Conservation (phyloP, 2,329 filamentous ascomycete genomes). For the Parastagonospora avenae region DNA sequence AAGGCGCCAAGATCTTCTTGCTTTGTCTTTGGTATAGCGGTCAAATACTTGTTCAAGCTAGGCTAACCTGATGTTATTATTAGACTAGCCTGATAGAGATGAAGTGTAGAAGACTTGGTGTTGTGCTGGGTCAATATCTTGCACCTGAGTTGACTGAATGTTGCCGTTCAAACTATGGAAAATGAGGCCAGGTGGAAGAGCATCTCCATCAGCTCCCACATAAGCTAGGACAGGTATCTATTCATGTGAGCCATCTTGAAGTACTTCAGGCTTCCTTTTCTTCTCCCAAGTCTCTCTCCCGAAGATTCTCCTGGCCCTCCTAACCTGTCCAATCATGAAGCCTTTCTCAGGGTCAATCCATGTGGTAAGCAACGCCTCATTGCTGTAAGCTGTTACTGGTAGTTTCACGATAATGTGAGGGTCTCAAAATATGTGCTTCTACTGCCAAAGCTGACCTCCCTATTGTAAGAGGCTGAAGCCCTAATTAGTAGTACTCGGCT, state of each 20-base stretch:
- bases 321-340: slow-evolving; percentile 1
- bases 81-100: not conserved
- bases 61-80: not conserved
- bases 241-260: slow-evolving; percentile 8
- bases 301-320: slow-evolving; percentile 10
- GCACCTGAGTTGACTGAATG: not conserved
- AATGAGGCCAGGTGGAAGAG: slow-evolving; percentile 5
- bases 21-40: not conserved
- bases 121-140: not conserved
- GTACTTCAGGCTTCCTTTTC: not conserved
- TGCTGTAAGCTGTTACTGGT: too few species aligned
- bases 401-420: too few species aligned
- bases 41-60: not conserved
- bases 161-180: not conserved
- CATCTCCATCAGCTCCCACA: slow-evolving; percentile 9
- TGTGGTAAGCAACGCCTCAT: too few species aligned
- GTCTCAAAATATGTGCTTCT: too few species aligned
- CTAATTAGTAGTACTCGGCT: too few species aligned
- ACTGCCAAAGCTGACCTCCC: too few species aligned
- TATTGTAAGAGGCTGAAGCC: too few species aligned
- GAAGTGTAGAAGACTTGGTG: not conserved
- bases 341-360: too few species aligned
- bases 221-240: slow-evolving; percentile 9
- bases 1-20: not conserved
- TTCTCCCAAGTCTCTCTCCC: not conserved